Base-by-base conservation (phyloP, 2,329 filamentous ascomycete genomes). In the Tothia fuscella region DNA sequence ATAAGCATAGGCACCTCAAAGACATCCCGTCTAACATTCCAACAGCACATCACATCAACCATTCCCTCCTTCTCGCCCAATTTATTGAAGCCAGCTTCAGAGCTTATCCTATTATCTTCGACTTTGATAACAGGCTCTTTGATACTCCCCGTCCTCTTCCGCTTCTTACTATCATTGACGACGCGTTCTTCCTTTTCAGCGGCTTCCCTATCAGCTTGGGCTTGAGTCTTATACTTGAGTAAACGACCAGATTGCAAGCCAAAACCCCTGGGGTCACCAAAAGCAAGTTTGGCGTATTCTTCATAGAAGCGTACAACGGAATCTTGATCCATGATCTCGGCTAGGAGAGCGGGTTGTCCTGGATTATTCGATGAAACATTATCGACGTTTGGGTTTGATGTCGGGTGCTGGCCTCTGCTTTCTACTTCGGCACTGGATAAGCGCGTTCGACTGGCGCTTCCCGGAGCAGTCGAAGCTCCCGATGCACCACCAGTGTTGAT, bases 1-100 rank as follows among this genome's bases (percentile, higher is more conserved):
- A 96, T 93, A 66, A 96, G 71, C 86, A 95, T 94, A 17, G 91
- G 91, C 61, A 96, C 94, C 65, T 96, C 89, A 65, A 96, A 96
- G 30, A 91, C 85, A 61, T 98, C 91, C 48, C 89, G 74, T 66
- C 94, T 94, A 48, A 96, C 88, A 48, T 85, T 89, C 88, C 89
- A 96, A 66, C 85, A 93, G 64, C 93, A 94, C 53, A 83, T 87
- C 66, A 88, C 95, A 57, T 93, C 84, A 44, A 96, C 82, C 62
- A 91, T 88, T 41, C 88, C 89, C 54, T 93, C 87, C 56, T 78
- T 82, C 55, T 84, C 70, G 0, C 74, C 85, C 12, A 94, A 72
- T 54, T 78, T 76, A 42, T 82, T 82, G 61, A 93, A 89, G 7
- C 84, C 87, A 47, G 82, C 74, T 60, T 86, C 80, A 54, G 47